phyloP scores from a whole-genome alignment of 163 green algal genomes.

The Botryococcus braunii region DNA sequence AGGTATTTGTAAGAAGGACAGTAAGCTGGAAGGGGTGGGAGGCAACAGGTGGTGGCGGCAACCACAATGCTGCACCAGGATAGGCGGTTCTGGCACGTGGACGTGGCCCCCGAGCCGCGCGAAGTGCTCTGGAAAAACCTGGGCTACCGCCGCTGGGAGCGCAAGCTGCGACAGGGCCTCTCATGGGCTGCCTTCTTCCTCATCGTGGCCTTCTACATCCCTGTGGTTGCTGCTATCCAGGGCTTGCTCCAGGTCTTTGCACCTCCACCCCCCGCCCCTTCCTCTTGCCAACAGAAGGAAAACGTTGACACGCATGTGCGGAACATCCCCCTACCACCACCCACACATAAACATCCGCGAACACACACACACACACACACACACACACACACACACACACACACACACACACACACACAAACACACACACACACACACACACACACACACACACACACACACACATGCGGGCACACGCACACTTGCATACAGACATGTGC shows the following conservation, averaged over 20 bases:
- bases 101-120: conserved; percentile 9
- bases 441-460: too few relatives aligned
- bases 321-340: too few relatives aligned
- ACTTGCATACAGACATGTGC: too few relatives aligned
- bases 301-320: too few relatives aligned
- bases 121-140: conserved; percentile 16
- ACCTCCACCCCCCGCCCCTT: too few relatives aligned
- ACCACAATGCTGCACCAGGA: conserved; percentile 27
- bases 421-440: too few relatives aligned
- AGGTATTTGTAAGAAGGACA: background rate
- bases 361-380: too few relatives aligned
- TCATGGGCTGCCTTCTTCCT: conserved; percentile 23
- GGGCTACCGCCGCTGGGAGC: conserved; percentile 7
- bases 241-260: conserved; percentile 23
- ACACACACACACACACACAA: too few relatives aligned
- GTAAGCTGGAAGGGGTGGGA: conserved; percentile 32
- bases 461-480: too few relatives aligned
- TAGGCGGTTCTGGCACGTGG: conserved; percentile 19
- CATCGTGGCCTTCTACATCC: conserved; percentile 51
- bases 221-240: conserved; percentile 43
- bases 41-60: conserved; percentile 23
- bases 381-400: too few relatives aligned
- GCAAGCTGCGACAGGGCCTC: conserved; percentile 5
- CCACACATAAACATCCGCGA: too few relatives aligned
- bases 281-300: too few relatives aligned